Percentiles rank a stretch among this genome's conserved stretches.
Evolutionary conservation across 106 monocot species (phyloP).

Genomic region (Dendrobium huoshanense): DNA sequence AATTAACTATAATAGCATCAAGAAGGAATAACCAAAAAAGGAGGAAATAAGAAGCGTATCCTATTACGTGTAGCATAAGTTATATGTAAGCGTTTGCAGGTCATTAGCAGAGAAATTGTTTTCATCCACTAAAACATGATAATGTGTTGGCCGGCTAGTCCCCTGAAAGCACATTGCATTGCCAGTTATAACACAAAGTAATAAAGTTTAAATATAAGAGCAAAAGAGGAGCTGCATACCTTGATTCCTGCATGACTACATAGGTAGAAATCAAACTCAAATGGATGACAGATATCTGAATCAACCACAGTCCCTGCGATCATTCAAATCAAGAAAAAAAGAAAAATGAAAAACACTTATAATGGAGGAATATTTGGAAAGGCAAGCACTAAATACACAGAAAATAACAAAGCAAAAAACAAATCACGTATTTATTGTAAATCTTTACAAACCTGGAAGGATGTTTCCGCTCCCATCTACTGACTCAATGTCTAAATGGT

Average conservation of each 20-base stretch:
- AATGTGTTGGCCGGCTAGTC: constrained; percentile 7
- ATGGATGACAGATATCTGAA: constrained; percentile 58
- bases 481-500: constrained; percentile 35
- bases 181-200: background rate
- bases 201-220: background rate
- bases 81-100: constrained; percentile 12
- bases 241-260: constrained; percentile 72
- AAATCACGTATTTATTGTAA: background rate
- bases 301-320: constrained; percentile 59
- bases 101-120: constrained; percentile 9
- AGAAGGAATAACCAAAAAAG: background rate
- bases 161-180: background rate
- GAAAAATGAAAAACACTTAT: background rate
- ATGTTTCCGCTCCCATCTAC: constrained; percentile 67
- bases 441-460: constrained; percentile 39
- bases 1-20: background rate
- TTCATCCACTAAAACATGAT: constrained; percentile 14
- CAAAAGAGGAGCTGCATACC: constrained; percentile 11
- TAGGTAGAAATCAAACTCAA: constrained; percentile 63
- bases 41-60: background rate
- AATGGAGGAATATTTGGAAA: background rate
- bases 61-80: constrained; percentile 15
- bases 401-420: background rate
- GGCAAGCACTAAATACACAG: background rate
- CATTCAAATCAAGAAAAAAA: background rate